phyloP scores from a whole-genome alignment of 768 basidiomycete species.

The Phylloporus rhodoxanthus region DNA sequence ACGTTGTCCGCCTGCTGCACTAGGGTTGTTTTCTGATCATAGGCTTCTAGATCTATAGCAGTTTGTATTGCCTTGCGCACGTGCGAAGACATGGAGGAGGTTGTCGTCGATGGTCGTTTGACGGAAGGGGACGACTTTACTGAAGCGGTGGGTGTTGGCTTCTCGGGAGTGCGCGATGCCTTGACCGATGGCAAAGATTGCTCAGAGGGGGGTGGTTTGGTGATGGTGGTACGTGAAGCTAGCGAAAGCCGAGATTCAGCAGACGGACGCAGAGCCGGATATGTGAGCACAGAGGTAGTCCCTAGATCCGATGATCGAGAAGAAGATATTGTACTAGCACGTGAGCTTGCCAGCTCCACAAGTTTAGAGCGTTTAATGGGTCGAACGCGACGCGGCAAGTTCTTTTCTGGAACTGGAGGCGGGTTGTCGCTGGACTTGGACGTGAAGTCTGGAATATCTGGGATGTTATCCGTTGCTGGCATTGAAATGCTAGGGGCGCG shows the following conservation, averaged over 20 bases:
- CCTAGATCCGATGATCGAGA: slow-evolving; percentile 51
- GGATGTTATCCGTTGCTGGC: slow-evolving; percentile 44
- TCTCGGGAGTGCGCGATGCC: slow-evolving; percentile 23
- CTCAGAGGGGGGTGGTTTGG: slow-evolving; percentile 12
- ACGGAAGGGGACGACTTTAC: slow-evolving; percentile 24
- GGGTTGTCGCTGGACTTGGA: slow-evolving; percentile 40
- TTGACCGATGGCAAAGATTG: slow-evolving; percentile 11
- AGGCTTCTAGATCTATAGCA: slow-evolving; percentile 58
- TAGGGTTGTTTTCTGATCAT: slow-evolving; percentile 32
- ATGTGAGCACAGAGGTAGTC: slow-evolving; percentile 64
- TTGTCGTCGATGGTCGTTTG: slow-evolving; percentile 26
- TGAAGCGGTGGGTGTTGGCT: slow-evolving; percentile 11
- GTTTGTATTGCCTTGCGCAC: slow-evolving; percentile 61
- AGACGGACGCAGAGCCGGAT: slow-evolving; percentile 64
- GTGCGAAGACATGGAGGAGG: slow-evolving; percentile 52
- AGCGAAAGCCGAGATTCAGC: slow-evolving; percentile 43
- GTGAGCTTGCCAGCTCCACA: slow-evolving; percentile 60
- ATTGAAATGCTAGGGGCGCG: slow-evolving; percentile 39
- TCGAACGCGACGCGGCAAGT: slow-evolving; percentile 20
- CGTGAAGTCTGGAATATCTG: slow-evolving; percentile 49
- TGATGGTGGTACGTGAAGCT: slow-evolving; percentile 22
- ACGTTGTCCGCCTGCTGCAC: slow-evolving; percentile 8
- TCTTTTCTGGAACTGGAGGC: slow-evolving; percentile 20
- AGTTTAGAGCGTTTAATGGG: slow-evolving; percentile 56
- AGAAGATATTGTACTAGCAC: slow-evolving; percentile 46